These are phyloP conservation scores for Blepharisma stoltei DNA, from an alignment of 73 alveolate genomes.

Conservation along the genomic window DNA sequence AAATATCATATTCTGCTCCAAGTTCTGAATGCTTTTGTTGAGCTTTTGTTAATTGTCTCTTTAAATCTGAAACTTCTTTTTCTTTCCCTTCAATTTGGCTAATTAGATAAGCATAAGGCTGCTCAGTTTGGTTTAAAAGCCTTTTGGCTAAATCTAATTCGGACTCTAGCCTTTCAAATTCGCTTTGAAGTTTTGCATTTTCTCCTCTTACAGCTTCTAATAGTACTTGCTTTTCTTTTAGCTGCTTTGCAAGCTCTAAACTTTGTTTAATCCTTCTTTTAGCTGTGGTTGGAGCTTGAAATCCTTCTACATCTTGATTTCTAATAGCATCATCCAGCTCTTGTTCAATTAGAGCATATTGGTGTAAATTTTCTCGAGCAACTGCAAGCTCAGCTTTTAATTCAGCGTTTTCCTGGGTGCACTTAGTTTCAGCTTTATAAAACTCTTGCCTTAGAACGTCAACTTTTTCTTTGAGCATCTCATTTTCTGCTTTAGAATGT, in stretches of 20 bases:
- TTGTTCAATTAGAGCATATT: constrained; percentile 82
- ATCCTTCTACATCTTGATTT: constrained; percentile 63
- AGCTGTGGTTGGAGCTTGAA: constrained; percentile 77
- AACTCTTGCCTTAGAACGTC: constrained; percentile 76
- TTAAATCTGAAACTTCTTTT: constrained; percentile 48
- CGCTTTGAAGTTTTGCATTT: constrained; percentile 54
- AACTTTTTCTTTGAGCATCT: constrained; percentile 60
- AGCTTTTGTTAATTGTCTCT: constrained; percentile 44
- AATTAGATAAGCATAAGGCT: constrained; percentile 52
- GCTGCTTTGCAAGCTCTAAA: constrained; percentile 69
- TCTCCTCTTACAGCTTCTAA: constrained; percentile 53
- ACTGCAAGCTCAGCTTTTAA: constrained; percentile 77
- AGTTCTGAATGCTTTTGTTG: constrained; percentile 44
- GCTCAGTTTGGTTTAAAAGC: constrained; percentile 44
- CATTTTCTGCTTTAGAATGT: constrained; percentile 72
- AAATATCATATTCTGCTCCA: constrained; percentile 42
- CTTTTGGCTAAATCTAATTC: constrained; percentile 65
- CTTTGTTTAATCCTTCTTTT: constrained; percentile 81
- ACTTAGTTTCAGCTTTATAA: constrained; percentile 63
- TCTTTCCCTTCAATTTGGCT: constrained; percentile 66
- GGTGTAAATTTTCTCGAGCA: constrained; percentile 66
- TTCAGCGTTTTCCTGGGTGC: constrained; percentile 61
- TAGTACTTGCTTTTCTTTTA: constrained; percentile 70
- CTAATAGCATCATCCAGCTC: constrained; percentile 83
- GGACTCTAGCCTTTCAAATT: constrained; percentile 51